Evolutionary conservation across 2,329 filamentous ascomycete species (phyloP).

Genomic region (Epicoccum sorghinum): DNA sequence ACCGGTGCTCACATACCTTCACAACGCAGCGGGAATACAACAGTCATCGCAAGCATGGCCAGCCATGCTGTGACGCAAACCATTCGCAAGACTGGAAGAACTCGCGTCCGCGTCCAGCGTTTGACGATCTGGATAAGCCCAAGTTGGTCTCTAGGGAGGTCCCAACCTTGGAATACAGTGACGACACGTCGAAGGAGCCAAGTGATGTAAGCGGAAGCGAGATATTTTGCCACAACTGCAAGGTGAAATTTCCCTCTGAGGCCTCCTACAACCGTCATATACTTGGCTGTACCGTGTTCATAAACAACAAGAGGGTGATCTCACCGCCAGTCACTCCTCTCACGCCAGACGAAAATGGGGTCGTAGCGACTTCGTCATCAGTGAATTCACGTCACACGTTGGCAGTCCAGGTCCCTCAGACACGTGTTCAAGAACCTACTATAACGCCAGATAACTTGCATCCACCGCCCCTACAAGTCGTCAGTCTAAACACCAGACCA

Average conservation of each 20-base stretch:
- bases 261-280: constrained; percentile 25
- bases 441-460: not conserved
- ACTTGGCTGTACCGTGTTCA: constrained; percentile 25
- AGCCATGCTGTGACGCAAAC: constrained; percentile 24
- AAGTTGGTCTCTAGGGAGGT: not conserved
- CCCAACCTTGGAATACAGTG: constrained; percentile 2
- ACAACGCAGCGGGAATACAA: constrained; percentile 11
- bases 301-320: not conserved
- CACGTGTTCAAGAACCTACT: not conserved
- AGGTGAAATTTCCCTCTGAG: constrained; percentile 24
- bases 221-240: constrained; percentile 27
- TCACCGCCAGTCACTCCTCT: not conserved
- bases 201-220: constrained; percentile 12
- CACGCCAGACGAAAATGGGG: not conserved
- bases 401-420: not conserved
- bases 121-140: constrained; percentile 21
- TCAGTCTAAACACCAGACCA: not conserved
- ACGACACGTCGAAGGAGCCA: constrained; percentile 10
- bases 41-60: constrained; percentile 18
- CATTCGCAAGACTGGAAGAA: constrained; percentile 9
- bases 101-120: not conserved
- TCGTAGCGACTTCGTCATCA: not conserved
- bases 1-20: constrained; percentile 22
- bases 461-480: not conserved
- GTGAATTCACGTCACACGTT: not conserved